phyloP scores from a whole-genome alignment of 306 rosid genomes.

The Cyamopsis tetragonoloba region DNA sequence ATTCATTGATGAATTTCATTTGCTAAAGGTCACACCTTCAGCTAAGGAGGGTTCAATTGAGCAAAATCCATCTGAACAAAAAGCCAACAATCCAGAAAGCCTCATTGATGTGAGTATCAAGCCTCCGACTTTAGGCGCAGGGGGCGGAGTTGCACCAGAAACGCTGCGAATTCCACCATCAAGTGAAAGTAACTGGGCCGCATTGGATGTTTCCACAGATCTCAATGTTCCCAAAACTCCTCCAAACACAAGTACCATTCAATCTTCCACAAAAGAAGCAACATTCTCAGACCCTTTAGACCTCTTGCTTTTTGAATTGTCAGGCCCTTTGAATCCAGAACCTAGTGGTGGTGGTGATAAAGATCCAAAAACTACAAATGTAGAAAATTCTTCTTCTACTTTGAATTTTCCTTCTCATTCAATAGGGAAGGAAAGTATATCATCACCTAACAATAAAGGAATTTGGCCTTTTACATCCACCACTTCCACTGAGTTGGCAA shows the following conservation, averaged over 20 bases:
- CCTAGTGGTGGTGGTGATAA: slow-evolving; percentile 16
- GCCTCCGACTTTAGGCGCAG: slow-evolving; percentile 30
- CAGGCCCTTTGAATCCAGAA: slow-evolving; percentile 38
- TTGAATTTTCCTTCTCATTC: slow-evolving; percentile 32
- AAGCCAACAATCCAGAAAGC: slow-evolving; percentile 23
- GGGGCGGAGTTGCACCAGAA: slow-evolving; percentile 20
- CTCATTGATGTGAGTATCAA: slow-evolving; percentile 38
- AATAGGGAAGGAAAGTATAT: slow-evolving; percentile 22
- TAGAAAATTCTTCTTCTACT: slow-evolving; percentile 21
- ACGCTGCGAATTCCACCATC: slow-evolving; percentile 32
- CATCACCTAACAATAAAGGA: slow-evolving; percentile 5
- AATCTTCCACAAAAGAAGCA: background rate
- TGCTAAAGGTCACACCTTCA: slow-evolving; percentile 31
- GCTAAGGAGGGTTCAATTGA: slow-evolving; percentile 23
- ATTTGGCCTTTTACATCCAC: slow-evolving; percentile 29
- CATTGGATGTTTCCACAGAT: slow-evolving; percentile 29
- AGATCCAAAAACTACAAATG: slow-evolving; percentile 26
- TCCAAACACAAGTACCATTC: slow-evolving; percentile 34
- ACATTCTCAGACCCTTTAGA: slow-evolving; percentile 48
- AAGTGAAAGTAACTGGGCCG: slow-evolving; percentile 43
- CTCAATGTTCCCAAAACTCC: slow-evolving; percentile 20
- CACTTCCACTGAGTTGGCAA: slow-evolving; percentile 20
- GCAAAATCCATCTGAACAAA: slow-evolving; percentile 30
- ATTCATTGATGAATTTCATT: slow-evolving; percentile 8
- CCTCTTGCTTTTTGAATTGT: slow-evolving; percentile 54